A percentile compares a stretch with the other conserved stretches of the same genome.
Evolutionary conservation across 108 stramenopile species (phyloP).

Genomic region (Nannochloropsis salina): DNA sequence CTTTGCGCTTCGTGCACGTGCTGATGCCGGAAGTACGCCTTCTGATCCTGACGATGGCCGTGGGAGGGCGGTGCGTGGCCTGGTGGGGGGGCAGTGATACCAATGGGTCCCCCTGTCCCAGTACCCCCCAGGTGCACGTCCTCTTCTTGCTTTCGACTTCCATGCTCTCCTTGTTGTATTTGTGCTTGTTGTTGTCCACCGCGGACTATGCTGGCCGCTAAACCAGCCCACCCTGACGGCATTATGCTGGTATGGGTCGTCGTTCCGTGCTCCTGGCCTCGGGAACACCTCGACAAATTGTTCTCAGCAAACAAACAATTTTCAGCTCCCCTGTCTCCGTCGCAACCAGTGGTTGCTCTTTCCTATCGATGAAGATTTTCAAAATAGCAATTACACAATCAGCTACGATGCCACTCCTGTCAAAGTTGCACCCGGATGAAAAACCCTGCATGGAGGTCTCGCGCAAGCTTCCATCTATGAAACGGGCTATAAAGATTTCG

Average conservation of each 20-base stretch:
- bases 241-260: not conserved
- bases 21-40: not conserved
- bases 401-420: no score
- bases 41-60: not conserved
- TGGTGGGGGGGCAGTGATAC: not conserved
- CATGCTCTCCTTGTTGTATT: not conserved
- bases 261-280: not conserved
- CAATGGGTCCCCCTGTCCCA: not conserved
- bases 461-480: no score
- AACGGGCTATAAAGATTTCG: no score
- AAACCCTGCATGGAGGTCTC: no score
- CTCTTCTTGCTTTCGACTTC: not conserved
- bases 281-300: no score
- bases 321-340: no score
- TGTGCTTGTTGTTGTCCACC: not conserved
- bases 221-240: not conserved
- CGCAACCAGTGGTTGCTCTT: no score
- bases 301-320: no score
- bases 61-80: not conserved
- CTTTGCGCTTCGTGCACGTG: no score
- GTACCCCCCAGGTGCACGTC: not conserved
- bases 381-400: no score
- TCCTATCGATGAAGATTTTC: no score
- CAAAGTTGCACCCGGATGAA: no score
- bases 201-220: not conserved